Base-by-base conservation (phyloP, 139 green algal species). In the Ulvella scutata region DNA sequence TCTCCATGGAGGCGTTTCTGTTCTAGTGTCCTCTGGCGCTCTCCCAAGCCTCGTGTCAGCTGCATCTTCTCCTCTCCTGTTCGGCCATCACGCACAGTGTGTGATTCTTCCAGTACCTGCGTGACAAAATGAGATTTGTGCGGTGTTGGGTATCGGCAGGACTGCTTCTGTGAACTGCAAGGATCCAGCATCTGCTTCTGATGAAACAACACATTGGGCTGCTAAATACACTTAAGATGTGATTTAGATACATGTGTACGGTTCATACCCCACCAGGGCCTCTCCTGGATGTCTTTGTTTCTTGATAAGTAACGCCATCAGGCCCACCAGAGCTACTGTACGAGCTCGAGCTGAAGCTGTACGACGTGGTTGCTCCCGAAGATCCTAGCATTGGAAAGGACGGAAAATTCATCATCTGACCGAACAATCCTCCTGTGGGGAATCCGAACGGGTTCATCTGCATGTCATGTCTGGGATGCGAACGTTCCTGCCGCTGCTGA, bases 251-350 rank as follows among this genome's bases (percentile, higher is more conserved):
- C n/a, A 10, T 67, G 51, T 9, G 13, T 9, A 67, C 51, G 51
- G n/a, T n/a, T n/a, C n/a, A 83, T 43, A 86, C 81, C 78, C 79
- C 81, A 73, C 81, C 81, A 17, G 81, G 81, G 1, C 73, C 81
- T 37, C 80, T 60, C 7, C 81, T 35, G 13, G 43, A 61, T 4
- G 81, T 83, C 9, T 38, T 80, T 6, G 75, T 76, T 4, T 75
- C 40, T 31, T 80, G 74, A 37, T 86, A 86, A 2, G 75, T 76
- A 3, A 80, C 74, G 6, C 78, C 76, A 29, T 74, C 74, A 0
- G 76, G 79, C 3, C 74, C 51, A 67, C 51, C 51, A 34, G 51
- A 76, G 38, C 75, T 77, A 23, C 44, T 62, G 31, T 77, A 76
- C 35, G 72, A 81, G 37, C 72, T 81, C 61, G 75, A 81, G 79